These are phyloP conservation scores for Arthromyces matolae DNA, from an alignment of 768 basidiomycete species.

Conservation along the genomic window DNA sequence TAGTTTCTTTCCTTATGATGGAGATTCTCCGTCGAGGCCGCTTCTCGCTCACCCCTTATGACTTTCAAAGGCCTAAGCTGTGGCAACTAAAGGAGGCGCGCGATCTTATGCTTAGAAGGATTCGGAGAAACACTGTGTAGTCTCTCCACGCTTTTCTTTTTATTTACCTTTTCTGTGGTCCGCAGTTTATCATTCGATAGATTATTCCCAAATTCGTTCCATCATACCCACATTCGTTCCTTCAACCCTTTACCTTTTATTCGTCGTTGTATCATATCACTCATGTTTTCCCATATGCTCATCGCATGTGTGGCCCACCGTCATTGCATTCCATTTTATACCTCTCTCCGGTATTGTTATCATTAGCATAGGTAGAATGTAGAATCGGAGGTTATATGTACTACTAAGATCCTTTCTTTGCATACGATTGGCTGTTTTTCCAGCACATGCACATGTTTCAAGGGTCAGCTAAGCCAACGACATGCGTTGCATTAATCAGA, in stretches of 20 bases:
- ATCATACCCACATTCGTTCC: too few relatives aligned
- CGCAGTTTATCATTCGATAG: background rate
- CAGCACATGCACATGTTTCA: too few relatives aligned
- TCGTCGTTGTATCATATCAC: background rate
- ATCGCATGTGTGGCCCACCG: too few relatives aligned
- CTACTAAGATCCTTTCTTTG: too few relatives aligned
- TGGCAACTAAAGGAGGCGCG: conserved; percentile 45
- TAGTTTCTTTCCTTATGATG: conserved; percentile 63
- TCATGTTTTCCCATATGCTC: too few relatives aligned
- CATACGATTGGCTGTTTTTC: too few relatives aligned
- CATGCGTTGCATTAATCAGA: background rate
- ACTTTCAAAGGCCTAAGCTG: conserved; percentile 43
- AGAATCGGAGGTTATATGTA: too few relatives aligned
- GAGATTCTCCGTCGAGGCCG: conserved; percentile 60
- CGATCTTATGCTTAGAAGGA: conserved; percentile 32
- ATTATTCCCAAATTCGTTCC: too few relatives aligned
- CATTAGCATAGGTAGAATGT: too few relatives aligned
- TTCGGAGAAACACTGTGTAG: conserved; percentile 37
- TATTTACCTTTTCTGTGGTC: background rate
- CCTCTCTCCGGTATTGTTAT: too few relatives aligned
- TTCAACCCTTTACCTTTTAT: background rate
- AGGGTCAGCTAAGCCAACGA: background rate
- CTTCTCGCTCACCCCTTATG: conserved; percentile 47
- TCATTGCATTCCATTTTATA: background rate
- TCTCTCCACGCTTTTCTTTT: background rate